Evolutionary conservation across 2,329 filamentous ascomycete genomes (phyloP).

Genomic region (Malbranchea zuffiana): DNA sequence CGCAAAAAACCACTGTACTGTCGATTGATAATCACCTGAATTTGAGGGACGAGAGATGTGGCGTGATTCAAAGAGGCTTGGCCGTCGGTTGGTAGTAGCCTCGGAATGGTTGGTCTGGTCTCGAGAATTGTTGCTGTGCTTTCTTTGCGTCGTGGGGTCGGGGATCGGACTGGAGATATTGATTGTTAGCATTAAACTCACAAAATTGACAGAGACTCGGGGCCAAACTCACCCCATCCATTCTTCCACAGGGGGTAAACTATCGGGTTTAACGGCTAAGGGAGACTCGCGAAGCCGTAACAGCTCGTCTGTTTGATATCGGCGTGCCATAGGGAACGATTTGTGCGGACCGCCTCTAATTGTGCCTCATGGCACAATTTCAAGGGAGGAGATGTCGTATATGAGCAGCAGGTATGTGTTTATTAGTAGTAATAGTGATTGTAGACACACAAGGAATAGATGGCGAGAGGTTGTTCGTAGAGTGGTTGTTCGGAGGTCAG

Average conservation of each 20-base stretch:
- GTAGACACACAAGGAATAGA: neutral
- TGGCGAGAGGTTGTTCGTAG: neutral
- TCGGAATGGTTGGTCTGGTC: slow-evolving; percentile 28
- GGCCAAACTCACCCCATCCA: slow-evolving; percentile 74
- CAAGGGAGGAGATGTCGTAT: neutral
- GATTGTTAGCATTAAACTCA: slow-evolving; percentile 13
- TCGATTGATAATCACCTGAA: slow-evolving; percentile 30
- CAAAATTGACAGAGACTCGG: slow-evolving; percentile 11
- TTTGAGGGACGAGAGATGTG: slow-evolving; percentile 40
- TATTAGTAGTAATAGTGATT: neutral
- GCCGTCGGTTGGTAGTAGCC: slow-evolving; percentile 24
- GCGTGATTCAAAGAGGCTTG: slow-evolving; percentile 34
- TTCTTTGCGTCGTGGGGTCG: slow-evolving; percentile 33
- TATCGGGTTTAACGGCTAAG: slow-evolving; percentile 66
- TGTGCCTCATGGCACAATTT: slow-evolving; percentile 16
- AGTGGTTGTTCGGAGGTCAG: neutral
- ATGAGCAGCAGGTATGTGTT: neutral
- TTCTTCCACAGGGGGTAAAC: slow-evolving; percentile 73
- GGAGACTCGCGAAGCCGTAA: slow-evolving; percentile 68
- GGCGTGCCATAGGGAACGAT: slow-evolving; percentile 31
- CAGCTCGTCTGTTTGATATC: slow-evolving; percentile 69
- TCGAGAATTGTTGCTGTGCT: slow-evolving; percentile 25
- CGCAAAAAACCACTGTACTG: neutral
- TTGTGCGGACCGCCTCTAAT: slow-evolving; percentile 15
- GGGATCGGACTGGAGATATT: slow-evolving; percentile 28